Percentiles rank a stretch among this genome's conserved stretches.
Evolutionary conservation across 1,139 yeast genomes (phyloP).

Genomic region (Casaregolazyma lundiana): DNA sequence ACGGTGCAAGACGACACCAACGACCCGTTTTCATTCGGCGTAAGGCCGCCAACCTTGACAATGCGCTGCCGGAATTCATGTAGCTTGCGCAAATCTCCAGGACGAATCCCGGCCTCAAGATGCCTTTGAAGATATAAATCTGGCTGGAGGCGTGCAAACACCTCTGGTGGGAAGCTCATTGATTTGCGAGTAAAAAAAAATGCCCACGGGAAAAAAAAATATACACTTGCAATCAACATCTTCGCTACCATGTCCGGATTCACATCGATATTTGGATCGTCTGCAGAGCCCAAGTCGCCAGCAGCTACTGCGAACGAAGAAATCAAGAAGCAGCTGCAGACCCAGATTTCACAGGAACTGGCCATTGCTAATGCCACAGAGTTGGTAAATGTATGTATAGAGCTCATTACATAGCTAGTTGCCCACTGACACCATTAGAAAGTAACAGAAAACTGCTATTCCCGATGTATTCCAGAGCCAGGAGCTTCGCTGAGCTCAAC

Average conservation of each 20-base stretch:
- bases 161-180: conserved; percentile 70
- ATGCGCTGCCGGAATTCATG: conserved; percentile 65
- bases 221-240: neutral
- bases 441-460: conserved; percentile 85
- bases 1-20: conserved; percentile 65
- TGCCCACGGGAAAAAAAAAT: neutral
- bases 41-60: conserved; percentile 32
- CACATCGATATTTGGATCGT: conserved; percentile 42
- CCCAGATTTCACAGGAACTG: conserved; percentile 72
- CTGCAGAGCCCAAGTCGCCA: conserved; percentile 21
- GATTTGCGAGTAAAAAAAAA: conserved; percentile 18
- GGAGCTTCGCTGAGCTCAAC: conserved; percentile 42
- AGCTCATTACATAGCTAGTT: neutral
- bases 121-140: conserved; percentile 79
- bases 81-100: conserved; percentile 50
- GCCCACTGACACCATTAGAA: conserved; percentile 34
- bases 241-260: conserved; percentile 24
- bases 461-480: conserved; percentile 62
- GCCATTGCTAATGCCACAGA: conserved; percentile 89
- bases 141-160: conserved; percentile 80
- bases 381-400: conserved; percentile 51
- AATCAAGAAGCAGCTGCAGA: conserved; percentile 58
- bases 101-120: conserved; percentile 70
- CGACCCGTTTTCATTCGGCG: conserved; percentile 31
- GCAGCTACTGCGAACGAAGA: conserved; percentile 31